Percentiles rank a stretch among this genome's conserved stretches.
These are phyloP conservation scores for Exsudoporus frostii DNA, from an alignment of 768 basidiomycete genomes.

Conservation along the genomic window DNA sequence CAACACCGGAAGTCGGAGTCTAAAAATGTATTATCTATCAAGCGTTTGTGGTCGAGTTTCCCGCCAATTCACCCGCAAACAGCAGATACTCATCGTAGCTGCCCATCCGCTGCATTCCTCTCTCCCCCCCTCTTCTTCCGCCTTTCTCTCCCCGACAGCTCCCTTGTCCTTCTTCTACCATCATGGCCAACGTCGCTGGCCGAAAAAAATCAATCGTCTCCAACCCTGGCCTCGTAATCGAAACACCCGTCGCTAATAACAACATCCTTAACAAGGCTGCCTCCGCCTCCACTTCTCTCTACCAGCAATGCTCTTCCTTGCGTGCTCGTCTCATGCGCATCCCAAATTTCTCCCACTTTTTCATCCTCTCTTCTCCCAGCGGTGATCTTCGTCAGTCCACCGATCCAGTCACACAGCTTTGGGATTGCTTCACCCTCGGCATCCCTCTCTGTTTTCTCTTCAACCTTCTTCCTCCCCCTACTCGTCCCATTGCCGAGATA, in stretches of 20 bases:
- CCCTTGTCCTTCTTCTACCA: slow-evolving; percentile 19
- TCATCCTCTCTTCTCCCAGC: slow-evolving; percentile 52
- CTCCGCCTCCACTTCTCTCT: slow-evolving; percentile 83
- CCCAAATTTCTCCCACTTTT: slow-evolving; percentile 68
- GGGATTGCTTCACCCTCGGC: slow-evolving; percentile 91
- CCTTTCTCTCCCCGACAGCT: background rate
- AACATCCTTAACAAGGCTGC: slow-evolving; percentile 90
- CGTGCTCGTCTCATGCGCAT: slow-evolving; percentile 76
- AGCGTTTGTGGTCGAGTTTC: slow-evolving; percentile 6
- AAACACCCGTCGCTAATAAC: slow-evolving; percentile 73
- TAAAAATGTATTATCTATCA: slow-evolving; percentile 31
- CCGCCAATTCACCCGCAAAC: slow-evolving; percentile 11
- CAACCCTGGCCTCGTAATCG: slow-evolving; percentile 61
- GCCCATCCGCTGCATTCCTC: background rate
- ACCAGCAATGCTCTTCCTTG: slow-evolving; percentile 85
- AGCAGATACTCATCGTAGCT: slow-evolving; percentile 4
- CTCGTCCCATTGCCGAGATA: slow-evolving; percentile 46
- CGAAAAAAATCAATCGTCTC: slow-evolving; percentile 81
- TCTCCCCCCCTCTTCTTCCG: background rate
- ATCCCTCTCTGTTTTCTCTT: slow-evolving; percentile 94
- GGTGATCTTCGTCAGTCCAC: slow-evolving; percentile 70
- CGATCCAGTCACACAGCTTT: slow-evolving; percentile 92
- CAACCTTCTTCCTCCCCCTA: slow-evolving; percentile 71
- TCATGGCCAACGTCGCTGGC: slow-evolving; percentile 55
- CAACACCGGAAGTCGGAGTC: slow-evolving; percentile 30